These are phyloP conservation scores for Paracamarosporium sp. DNA, from an alignment of 2,329 filamentous ascomycete species.

Conservation along the genomic window DNA sequence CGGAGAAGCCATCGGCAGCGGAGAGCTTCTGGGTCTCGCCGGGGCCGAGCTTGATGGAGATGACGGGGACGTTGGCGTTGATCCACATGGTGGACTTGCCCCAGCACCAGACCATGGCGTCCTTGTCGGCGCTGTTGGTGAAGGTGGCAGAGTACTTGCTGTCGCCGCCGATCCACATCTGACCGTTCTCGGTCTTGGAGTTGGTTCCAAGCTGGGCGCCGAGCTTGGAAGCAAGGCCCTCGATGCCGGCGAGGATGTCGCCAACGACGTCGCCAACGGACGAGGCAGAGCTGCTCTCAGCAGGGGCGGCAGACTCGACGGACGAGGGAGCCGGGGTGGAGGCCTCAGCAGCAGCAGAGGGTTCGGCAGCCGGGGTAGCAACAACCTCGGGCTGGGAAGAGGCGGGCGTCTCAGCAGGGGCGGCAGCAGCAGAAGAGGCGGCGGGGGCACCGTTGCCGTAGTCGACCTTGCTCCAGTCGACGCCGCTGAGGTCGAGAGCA, in stretches of 20 bases:
- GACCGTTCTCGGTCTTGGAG: conserved; percentile 34
- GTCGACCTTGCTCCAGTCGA: conserved; percentile 37
- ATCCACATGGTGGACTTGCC: conserved; percentile 45
- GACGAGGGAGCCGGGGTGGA: conserved; percentile 11
- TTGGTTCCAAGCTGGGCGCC: conserved; percentile 35
- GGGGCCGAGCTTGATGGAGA: conserved; percentile 49
- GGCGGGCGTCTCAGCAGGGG: conserved; percentile 15
- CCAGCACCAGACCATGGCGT: conserved; percentile 47
- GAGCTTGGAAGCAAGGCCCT: conserved; percentile 24
- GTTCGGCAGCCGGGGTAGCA: conserved; percentile 4
- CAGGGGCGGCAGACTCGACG: too few species aligned
- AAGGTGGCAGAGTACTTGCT: conserved; percentile 43
- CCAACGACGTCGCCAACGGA: conserved; percentile 15
- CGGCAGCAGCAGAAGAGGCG: conserved; percentile 5
- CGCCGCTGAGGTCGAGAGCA: conserved; percentile 31
- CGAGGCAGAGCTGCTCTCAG: too few species aligned
- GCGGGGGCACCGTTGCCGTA: conserved; percentile 26
- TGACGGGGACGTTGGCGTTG: conserved; percentile 41
- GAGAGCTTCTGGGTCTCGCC: conserved; percentile 48
- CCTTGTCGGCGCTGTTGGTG: conserved; percentile 41
- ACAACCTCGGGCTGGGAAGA: conserved; percentile 13
- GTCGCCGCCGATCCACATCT: conserved; percentile 45
- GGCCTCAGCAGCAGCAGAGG: conserved; percentile 10
- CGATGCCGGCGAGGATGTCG: conserved; percentile 27
- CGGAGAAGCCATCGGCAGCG: conserved; percentile 44